Evolutionary conservation across 352 stramenopile genomes (phyloP).

Genomic region (Globisporangium okanoganense): DNA sequence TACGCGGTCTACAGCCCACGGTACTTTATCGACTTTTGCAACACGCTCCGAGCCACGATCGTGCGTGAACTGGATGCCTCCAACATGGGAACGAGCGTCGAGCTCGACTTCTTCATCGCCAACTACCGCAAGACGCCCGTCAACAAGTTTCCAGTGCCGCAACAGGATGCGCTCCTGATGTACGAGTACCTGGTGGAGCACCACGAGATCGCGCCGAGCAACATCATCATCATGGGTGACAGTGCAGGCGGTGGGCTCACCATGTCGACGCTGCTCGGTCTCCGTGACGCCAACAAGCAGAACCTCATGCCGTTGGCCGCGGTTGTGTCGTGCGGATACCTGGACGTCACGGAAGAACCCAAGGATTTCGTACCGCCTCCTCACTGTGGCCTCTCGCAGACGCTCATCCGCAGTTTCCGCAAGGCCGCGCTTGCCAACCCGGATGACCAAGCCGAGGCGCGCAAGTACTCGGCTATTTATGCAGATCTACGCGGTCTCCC

Average conservation of each 20-base stretch:
- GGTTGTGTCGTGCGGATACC: conserved; percentile 17
- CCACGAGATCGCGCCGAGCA: conserved; percentile 5
- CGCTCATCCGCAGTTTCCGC: not conserved
- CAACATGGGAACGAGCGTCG: not conserved
- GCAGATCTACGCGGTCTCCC: conserved; percentile 28
- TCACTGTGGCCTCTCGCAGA: conserved; percentile 18
- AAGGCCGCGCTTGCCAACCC: conserved; percentile 7
- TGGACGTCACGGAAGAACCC: conserved; percentile 13
- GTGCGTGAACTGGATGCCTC: not conserved
- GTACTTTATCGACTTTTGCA: conserved; percentile 17
- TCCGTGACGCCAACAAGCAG: conserved; percentile 2
- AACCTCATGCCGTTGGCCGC: conserved; percentile 13
- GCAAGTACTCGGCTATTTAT: conserved; percentile 15
- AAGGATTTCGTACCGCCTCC: not conserved
- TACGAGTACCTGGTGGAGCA: conserved; percentile 21
- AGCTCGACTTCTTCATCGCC: conserved; percentile 18
- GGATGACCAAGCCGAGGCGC: not conserved
- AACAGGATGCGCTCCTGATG: conserved; percentile 11
- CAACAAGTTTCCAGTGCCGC: conserved; percentile 14
- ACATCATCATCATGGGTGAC: conserved; percentile 17
- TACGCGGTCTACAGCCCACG: conserved; percentile 16
- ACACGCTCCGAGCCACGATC: conserved; percentile 10
- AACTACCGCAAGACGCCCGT: conserved; percentile 21
- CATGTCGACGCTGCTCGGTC: conserved; percentile 16
- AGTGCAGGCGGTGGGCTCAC: conserved; percentile 15